phyloP scores from a whole-genome alignment of 306 rosid species.

The Trifolium fragiferum region DNA sequence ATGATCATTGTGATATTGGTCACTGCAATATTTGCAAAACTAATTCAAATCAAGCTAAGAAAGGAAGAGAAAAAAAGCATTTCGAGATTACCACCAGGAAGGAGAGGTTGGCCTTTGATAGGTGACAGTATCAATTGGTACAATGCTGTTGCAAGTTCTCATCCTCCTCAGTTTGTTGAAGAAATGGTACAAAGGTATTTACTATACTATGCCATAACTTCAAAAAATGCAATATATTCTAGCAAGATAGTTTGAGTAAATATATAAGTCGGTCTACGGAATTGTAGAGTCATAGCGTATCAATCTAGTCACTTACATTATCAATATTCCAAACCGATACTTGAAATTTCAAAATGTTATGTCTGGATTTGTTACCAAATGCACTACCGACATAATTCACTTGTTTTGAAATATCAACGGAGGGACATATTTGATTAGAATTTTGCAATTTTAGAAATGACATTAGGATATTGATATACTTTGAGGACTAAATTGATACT shows the following conservation, averaged over 20 bases:
- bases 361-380: not conserved
- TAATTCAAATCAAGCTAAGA: constrained; percentile 37
- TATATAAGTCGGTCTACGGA: not conserved
- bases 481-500: not conserved
- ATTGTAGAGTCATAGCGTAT: not conserved
- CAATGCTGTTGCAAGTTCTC: constrained; percentile 87
- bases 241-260: not conserved
- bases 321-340: too few relatives aligned
- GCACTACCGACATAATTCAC: too few relatives aligned
- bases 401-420: too few relatives aligned
- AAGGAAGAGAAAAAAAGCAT: constrained; percentile 31
- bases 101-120: constrained; percentile 88
- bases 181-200: constrained; percentile 79
- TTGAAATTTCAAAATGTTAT: not conserved
- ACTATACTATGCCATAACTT: constrained; percentile 6
- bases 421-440: not conserved
- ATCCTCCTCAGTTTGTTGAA: constrained; percentile 84
- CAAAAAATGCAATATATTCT: constrained; percentile 30
- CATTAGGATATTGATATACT: too few relatives aligned
- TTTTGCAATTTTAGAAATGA: too few relatives aligned
- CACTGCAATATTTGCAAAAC: constrained; percentile 46
- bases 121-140: constrained; percentile 95
- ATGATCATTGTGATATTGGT: constrained; percentile 42
- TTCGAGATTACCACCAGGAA: constrained; percentile 74
- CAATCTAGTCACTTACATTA: not conserved